phyloP scores from a whole-genome alignment of 2,329 filamentous ascomycete genomes.

The Seiridium cupressi region DNA sequence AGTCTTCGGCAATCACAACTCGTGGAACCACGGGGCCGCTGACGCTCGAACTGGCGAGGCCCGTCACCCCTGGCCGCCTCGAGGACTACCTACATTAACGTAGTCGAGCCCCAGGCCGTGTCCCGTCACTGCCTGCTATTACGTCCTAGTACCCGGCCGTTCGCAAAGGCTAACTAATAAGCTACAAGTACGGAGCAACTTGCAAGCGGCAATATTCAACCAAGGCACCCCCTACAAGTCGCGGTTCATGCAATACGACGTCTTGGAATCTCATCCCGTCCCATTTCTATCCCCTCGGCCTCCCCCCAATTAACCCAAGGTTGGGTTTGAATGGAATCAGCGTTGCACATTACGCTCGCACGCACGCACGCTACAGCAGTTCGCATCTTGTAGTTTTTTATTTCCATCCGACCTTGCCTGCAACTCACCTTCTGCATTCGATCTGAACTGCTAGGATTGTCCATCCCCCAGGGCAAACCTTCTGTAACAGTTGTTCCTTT shows the following conservation, averaged over 20 bases:
- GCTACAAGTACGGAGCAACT: not conserved
- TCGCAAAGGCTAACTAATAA: not conserved
- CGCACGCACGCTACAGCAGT: not conserved
- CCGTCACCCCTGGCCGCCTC: no score
- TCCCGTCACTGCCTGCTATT: constrained; percentile 1
- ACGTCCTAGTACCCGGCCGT: not conserved
- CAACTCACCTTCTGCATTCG: not conserved
- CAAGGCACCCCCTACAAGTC: constrained; percentile 1
- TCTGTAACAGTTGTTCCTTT: constrained; percentile 1
- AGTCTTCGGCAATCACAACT: not conserved
- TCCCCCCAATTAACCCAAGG: not conserved
- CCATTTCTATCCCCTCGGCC: not conserved
- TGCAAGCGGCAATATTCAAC: constrained; percentile 1
- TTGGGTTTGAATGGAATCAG: not conserved
- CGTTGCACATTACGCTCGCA: not conserved
- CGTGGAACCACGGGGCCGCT: not conserved
- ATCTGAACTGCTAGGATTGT: not conserved
- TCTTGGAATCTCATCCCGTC: not conserved
- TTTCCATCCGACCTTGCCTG: not conserved
- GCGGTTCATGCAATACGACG: constrained; percentile 1
- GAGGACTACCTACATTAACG: no score
- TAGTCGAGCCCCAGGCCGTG: not conserved
- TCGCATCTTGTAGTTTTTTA: not conserved
- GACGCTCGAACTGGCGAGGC: no score
- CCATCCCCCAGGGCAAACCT: not conserved